Evolutionary conservation across 2,329 filamentous ascomycete species (phyloP), one percentile per base, ranked within the genome.

Genomic region (Nemania diffusa): DNA sequence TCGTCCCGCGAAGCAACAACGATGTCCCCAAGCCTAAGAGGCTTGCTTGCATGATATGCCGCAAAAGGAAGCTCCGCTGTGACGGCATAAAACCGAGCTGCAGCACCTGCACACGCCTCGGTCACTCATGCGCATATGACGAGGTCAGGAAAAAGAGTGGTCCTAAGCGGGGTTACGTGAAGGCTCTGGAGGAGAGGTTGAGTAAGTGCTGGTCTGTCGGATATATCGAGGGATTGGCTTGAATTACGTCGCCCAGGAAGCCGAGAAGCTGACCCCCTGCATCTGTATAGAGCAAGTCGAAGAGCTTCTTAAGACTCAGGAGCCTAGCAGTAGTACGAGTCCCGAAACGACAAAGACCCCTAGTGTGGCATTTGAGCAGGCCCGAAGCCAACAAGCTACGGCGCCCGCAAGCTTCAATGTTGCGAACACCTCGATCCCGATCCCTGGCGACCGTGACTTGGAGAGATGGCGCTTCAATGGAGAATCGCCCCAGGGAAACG

Each of bases 61-160:
- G 95, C 74, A 96, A 94, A 81, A 88, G 95, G 77, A 98, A 98
- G 82, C 84, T 97, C 72, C 91, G 92, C 80, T 97, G 94, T 80
- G 94, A 97, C 78, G 94, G 94, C 42, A 83, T 87, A 60, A 90
- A 92, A 70, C 94, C 94, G 24, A 93, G 91, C 73, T 97, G 94
- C 78, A 93, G 91, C 74, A 97, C 94, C 27, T 97, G 94, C 79
- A 90, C 92, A 34, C 86, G 94, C n/a, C 83, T 97, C 57, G 90
- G 92, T 50, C 94, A 97, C 79, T 88, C 91, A 62, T 97, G 94
- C 81, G 90, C 92, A 68, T 97, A 97, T 77, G 94, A 97, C 77
- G 94, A 97, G 82, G 91, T 95, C 74, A 88, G 94, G 78, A 92
- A 93, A 81, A 97, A 97, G 87, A 97, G 94, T 78, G 94, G 94